Percentiles rank a stretch among this genome's conserved stretches.
Evolutionary conservation across 345 rosid species (phyloP).

Genomic region (Brassica carinata): DNA sequence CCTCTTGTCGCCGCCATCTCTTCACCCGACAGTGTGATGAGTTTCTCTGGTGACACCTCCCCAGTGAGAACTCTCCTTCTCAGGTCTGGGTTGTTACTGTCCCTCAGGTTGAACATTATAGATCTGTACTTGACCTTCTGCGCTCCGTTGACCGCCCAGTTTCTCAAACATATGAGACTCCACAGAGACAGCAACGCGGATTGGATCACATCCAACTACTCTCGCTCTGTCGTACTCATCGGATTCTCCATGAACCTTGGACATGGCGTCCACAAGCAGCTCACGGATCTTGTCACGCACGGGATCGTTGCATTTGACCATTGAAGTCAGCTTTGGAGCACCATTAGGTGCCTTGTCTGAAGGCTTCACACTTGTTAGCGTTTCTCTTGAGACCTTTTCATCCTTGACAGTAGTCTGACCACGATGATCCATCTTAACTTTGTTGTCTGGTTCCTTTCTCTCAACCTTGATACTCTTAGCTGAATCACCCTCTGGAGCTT

Average conservation of each 20-base stretch:
- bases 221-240: slow-evolving; percentile 52
- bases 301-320: slow-evolving; percentile 77
- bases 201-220: slow-evolving; percentile 70
- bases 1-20: slow-evolving; percentile 94
- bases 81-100: slow-evolving; percentile 80
- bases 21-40: slow-evolving; percentile 55
- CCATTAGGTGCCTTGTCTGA: slow-evolving; percentile 45
- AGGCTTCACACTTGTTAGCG: slow-evolving; percentile 42
- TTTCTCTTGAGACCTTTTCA: slow-evolving; percentile 46
- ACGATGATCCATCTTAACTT: slow-evolving; percentile 27
- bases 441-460: slow-evolving; percentile 28
- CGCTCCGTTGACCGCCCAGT: slow-evolving; percentile 77
- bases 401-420: slow-evolving; percentile 30
- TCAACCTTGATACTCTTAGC: slow-evolving; percentile 49
- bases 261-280: slow-evolving; percentile 72
- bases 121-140: slow-evolving; percentile 92
- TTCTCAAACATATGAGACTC: slow-evolving; percentile 86
- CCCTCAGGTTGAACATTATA: slow-evolving; percentile 91
- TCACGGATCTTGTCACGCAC: slow-evolving; percentile 84
- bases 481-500: slow-evolving; percentile 44
- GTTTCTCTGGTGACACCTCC: slow-evolving; percentile 53
- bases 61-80: slow-evolving; percentile 93
- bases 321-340: slow-evolving; percentile 65
- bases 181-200: slow-evolving; percentile 79
- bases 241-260: slow-evolving; percentile 69